Conservation (phyloP, 768 basidiomycete species). For the Gloeophyllum trabeum region DNA sequence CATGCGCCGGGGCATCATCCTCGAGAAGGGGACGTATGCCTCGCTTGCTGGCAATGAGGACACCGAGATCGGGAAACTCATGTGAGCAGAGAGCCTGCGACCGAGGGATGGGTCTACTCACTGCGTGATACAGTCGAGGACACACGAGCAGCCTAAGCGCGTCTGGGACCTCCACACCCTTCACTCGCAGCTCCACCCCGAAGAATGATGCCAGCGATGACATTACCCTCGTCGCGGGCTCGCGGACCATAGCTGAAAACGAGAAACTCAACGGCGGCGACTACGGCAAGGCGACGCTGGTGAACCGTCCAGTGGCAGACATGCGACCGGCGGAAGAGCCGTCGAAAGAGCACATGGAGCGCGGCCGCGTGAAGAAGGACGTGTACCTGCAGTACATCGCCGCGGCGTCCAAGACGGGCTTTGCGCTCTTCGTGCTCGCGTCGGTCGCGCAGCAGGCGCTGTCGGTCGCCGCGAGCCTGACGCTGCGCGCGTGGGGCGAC, state of each 20-base stretch:
- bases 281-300: slow-evolving; percentile 44
- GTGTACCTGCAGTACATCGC: slow-evolving; percentile 75
- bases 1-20: slow-evolving; percentile 71
- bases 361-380: slow-evolving; percentile 65
- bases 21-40: slow-evolving; percentile 63
- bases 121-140: slow-evolving; percentile 6
- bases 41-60: slow-evolving; percentile 47
- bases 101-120: not conserved
- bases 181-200: slow-evolving; percentile 17
- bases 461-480: slow-evolving; percentile 48
- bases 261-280: slow-evolving; percentile 48
- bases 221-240: slow-evolving; percentile 1
- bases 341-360: slow-evolving; percentile 64
- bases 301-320: slow-evolving; percentile 22
- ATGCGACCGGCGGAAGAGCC: slow-evolving; percentile 32
- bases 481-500: slow-evolving; percentile 77
- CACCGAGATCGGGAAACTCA: slow-evolving; percentile 61
- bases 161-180: slow-evolving; percentile 16
- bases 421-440: slow-evolving; percentile 40
- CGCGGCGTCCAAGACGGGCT: slow-evolving; percentile 69
- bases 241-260: slow-evolving; percentile 9
- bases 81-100: slow-evolving; percentile 33
- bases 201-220: slow-evolving; percentile 12
- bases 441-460: slow-evolving; percentile 45
- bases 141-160: slow-evolving; percentile 5